Conservation (phyloP, 352 stramenopile genomes). For the Phytophthora hibernalis region DNA sequence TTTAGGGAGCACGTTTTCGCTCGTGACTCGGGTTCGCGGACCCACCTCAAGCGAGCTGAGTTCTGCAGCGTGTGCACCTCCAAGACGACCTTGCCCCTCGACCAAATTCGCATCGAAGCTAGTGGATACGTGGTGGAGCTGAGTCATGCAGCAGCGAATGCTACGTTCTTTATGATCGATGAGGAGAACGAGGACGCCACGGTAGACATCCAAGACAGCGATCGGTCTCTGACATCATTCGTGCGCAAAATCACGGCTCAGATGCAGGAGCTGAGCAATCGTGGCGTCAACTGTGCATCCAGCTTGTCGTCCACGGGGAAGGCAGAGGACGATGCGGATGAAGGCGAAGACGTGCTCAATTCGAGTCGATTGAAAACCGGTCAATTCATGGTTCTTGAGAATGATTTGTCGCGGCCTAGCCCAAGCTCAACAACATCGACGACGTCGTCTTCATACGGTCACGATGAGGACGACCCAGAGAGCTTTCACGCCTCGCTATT, state of each 20-base stretch:
- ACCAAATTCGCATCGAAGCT: conserved; percentile 29
- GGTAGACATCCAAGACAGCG: conserved; percentile 34
- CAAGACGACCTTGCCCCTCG: conserved; percentile 37
- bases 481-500: conserved; percentile 46
- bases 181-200: conserved; percentile 20
- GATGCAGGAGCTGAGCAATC: conserved; percentile 33
- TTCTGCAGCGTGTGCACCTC: conserved; percentile 45
- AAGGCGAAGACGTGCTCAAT: conserved; percentile 43
- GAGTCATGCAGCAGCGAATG: conserved; percentile 11
- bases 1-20: conserved; percentile 40
- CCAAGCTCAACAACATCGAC: conserved; percentile 43
- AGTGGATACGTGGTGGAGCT: conserved; percentile 8
- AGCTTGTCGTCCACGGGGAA: conserved; percentile 44
- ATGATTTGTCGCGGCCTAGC: conserved; percentile 36
- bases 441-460: conserved; percentile 33
- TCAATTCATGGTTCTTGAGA: conserved; percentile 23
- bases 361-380: conserved; percentile 41
- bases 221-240: conserved; percentile 39
- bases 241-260: conserved; percentile 41
- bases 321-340: conserved; percentile 35
- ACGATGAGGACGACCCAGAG: conserved; percentile 35
- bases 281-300: conserved; percentile 30
- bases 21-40: conserved; percentile 22
- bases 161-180: conserved; percentile 14
- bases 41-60: conserved; percentile 32